phyloP scores from a whole-genome alignment of 768 basidiomycete species.

The Paxillus ammoniavirescens region DNA sequence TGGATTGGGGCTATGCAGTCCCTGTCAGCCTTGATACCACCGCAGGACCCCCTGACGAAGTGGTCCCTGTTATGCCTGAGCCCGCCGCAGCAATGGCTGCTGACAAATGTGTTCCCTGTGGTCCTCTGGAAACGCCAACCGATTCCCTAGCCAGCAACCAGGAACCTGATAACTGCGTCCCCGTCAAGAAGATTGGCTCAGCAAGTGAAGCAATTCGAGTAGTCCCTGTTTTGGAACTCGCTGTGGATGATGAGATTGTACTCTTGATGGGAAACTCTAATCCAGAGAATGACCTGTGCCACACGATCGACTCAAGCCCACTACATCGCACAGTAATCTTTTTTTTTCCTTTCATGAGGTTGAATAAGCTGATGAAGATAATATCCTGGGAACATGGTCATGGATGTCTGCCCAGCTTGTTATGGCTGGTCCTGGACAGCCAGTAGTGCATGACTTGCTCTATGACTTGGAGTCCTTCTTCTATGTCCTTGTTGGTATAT shows the following conservation, averaged over 20 bases:
- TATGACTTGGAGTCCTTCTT: constrained; percentile 1
- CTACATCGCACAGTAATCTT: not conserved
- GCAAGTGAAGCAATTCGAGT: not conserved
- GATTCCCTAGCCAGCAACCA: not conserved
- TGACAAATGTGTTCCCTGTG: too few species aligned
- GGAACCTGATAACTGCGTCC: not conserved
- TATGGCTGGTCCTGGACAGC: constrained; percentile 5
- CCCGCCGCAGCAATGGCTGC: too few species aligned
- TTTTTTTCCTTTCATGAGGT: too few species aligned
- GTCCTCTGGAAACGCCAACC: not conserved
- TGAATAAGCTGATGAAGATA: too few species aligned
- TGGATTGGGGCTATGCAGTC: constrained; percentile 4
- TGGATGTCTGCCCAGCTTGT: constrained; percentile 5
- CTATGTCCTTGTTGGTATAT: not conserved
- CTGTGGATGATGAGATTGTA: not conserved
- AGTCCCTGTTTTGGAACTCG: not conserved
- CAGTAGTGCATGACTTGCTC: not conserved
- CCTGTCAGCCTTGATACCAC: not conserved
- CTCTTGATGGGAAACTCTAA: not conserved
- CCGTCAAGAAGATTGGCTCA: not conserved
- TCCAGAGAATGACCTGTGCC: not conserved
- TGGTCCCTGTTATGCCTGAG: too few species aligned
- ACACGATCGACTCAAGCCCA: not conserved
- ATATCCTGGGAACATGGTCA: not conserved
- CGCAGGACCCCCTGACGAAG: too few species aligned